Evolutionary conservation across 2,329 filamentous ascomycete genomes (phyloP).

Genomic region (Paraphoma sp.): DNA sequence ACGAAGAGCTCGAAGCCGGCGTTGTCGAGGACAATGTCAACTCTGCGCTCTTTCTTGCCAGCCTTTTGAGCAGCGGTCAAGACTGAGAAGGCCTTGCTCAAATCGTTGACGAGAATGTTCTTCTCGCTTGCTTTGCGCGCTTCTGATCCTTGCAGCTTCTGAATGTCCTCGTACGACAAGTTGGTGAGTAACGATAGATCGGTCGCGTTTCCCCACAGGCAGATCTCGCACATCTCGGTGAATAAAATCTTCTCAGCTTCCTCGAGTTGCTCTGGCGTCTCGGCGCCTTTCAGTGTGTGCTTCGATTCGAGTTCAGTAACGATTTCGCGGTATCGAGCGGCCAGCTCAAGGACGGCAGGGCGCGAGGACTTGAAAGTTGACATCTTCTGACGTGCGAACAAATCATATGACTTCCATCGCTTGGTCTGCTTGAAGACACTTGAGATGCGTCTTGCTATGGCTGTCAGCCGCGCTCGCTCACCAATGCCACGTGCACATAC

Average conservation of each 20-base stretch:
- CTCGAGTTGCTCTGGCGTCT: slow-evolving; percentile 60
- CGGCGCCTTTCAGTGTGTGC: slow-evolving; percentile 49
- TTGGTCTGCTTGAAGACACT: slow-evolving; percentile 77
- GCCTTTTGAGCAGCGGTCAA: slow-evolving; percentile 70
- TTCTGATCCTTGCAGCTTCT: slow-evolving; percentile 89
- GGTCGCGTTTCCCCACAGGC: slow-evolving; percentile 96
- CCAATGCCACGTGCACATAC: slow-evolving; percentile 46
- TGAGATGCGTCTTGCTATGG: slow-evolving; percentile 71
- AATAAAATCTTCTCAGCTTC: slow-evolving; percentile 81
- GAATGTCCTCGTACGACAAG: slow-evolving; percentile 92
- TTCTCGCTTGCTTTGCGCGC: slow-evolving; percentile 86
- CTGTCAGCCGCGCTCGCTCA: slow-evolving; percentile 8
- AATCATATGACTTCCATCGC: slow-evolving; percentile 89
- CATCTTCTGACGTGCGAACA: slow-evolving; percentile 89
- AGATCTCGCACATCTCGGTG: slow-evolving; percentile 93
- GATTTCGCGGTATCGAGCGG: slow-evolving; percentile 77
- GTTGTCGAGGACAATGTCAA: slow-evolving; percentile 97
- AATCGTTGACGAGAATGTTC: slow-evolving; percentile 91
- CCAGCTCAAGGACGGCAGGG: slow-evolving; percentile 82
- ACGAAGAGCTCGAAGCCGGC: slow-evolving; percentile 97
- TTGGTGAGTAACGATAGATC: slow-evolving; percentile 90
- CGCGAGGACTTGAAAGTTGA: slow-evolving; percentile 91
- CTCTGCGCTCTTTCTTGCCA: slow-evolving; percentile 70
- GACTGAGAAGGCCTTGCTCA: slow-evolving; percentile 72
- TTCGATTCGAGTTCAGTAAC: slow-evolving; percentile 69